Percentiles rank a stretch among this genome's conserved stretches.
These are phyloP conservation scores for Ajuga chamaepitys DNA, from an alignment of 257 asterid species.

Conservation along the genomic window DNA sequence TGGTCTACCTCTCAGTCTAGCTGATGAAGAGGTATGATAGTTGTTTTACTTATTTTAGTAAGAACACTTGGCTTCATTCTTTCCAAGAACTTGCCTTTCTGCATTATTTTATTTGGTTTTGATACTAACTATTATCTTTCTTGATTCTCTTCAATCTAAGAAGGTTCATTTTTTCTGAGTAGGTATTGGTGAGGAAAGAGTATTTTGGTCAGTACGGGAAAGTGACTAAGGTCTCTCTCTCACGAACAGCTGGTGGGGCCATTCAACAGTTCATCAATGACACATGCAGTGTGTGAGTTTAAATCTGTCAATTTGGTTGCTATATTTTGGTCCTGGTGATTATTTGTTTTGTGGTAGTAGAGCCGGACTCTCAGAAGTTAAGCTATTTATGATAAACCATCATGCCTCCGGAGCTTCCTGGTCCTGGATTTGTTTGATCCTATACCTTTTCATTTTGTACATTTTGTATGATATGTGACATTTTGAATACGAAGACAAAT, in stretches of 20 bases:
- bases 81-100: background rate
- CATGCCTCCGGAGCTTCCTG: slow-evolving; percentile 3
- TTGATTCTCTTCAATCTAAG: slow-evolving; percentile 11
- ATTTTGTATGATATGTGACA: background rate
- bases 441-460: background rate
- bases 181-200: slow-evolving; percentile 74
- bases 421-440: slow-evolving; percentile 7
- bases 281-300: slow-evolving; percentile 89
- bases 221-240: slow-evolving; percentile 78
- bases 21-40: slow-evolving; percentile 81
- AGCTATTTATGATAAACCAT: slow-evolving; percentile 1
- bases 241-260: slow-evolving; percentile 92
- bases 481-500: background rate
- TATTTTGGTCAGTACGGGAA: slow-evolving; percentile 96
- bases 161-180: slow-evolving; percentile 20
- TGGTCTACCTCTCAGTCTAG: slow-evolving; percentile 86
- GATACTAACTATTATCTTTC: background rate
- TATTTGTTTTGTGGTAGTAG: background rate
- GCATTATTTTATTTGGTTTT: background rate
- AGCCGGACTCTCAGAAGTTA: background rate
- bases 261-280: slow-evolving; percentile 80
- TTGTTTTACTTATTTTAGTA: slow-evolving; percentile 9
- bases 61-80: background rate
- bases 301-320: slow-evolving; percentile 6
- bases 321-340: background rate